A percentile compares a stretch with the other conserved stretches of the same genome.
These are phyloP conservation scores for Fusarium zealandicum DNA, from an alignment of 2,329 filamentous ascomycete genomes.

Conservation along the genomic window DNA sequence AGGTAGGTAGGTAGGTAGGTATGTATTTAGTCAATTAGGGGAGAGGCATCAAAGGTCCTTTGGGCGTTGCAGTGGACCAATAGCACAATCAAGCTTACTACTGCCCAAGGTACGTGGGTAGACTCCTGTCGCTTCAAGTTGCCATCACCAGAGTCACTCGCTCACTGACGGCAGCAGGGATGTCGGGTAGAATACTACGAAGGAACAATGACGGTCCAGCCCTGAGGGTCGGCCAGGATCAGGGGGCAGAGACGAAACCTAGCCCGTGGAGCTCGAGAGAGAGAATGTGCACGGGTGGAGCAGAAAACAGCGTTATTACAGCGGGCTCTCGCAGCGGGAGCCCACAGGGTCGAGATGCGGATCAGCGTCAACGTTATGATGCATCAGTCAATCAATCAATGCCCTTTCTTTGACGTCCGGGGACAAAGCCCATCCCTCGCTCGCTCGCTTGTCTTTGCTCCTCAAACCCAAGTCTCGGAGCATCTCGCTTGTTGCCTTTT, in stretches of 20 bases:
- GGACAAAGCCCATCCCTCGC: slow-evolving; percentile 14
- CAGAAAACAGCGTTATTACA: slow-evolving; percentile 14
- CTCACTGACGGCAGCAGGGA: slow-evolving; percentile 5
- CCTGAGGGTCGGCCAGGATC: slow-evolving; percentile 22
- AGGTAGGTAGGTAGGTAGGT: no score
- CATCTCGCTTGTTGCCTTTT: slow-evolving; percentile 6
- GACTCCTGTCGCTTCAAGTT: slow-evolving; percentile 2
- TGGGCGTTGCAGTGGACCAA: no score
- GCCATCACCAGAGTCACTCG: no score
- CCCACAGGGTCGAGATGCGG: slow-evolving; percentile 20
- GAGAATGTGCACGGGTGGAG: slow-evolving; percentile 18
- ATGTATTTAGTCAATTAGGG: no score
- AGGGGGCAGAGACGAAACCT: slow-evolving; percentile 32
- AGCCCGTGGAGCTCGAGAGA: background rate
- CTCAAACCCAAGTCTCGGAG: background rate
- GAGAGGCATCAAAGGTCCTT: no score
- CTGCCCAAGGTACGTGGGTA: no score
- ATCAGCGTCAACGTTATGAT: slow-evolving; percentile 24
- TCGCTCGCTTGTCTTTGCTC: background rate
- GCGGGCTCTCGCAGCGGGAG: slow-evolving; percentile 29
- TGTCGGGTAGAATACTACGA: no score
- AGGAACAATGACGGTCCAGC: no score
- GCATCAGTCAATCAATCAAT: slow-evolving; percentile 6
- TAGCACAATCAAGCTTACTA: no score
- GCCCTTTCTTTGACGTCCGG: slow-evolving; percentile 1